Evolutionary conservation across 106 monocot genomes (phyloP).

Genomic region (Xerophyta viscosa): DNA sequence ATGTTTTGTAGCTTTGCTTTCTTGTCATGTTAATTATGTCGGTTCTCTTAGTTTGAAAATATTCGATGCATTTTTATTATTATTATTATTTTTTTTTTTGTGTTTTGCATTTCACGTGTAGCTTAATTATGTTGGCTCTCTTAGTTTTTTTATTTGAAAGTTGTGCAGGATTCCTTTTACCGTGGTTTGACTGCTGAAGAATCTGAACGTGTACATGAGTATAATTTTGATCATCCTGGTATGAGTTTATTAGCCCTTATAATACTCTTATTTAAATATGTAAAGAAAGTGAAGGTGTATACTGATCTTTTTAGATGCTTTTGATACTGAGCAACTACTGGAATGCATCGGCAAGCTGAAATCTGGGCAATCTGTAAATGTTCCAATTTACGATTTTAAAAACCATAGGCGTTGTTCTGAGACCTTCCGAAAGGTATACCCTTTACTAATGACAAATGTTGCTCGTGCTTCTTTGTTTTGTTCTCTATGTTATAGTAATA

Average conservation of each 20-base stretch:
- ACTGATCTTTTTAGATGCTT: constrained; percentile 62
- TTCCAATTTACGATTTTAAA: constrained; percentile 98
- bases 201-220: constrained; percentile 59
- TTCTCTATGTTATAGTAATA: too few relatives aligned
- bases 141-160: constrained; percentile 1
- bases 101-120: not conserved
- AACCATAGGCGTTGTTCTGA: constrained; percentile 76
- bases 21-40: too few relatives aligned
- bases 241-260: not conserved
- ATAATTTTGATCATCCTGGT: constrained; percentile 99
- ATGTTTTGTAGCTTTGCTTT: too few relatives aligned
- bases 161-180: constrained; percentile 83
- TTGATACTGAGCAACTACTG: constrained; percentile 94
- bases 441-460: too few relatives aligned
- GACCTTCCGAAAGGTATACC: constrained; percentile 81
- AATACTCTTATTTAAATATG: not conserved
- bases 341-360: constrained; percentile 79
- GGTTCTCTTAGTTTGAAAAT: too few relatives aligned
- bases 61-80: too few relatives aligned
- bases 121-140: not conserved
- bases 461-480: too few relatives aligned
- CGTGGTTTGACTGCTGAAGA: constrained; percentile 72
- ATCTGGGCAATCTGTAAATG: constrained; percentile 69
- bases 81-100: not conserved
- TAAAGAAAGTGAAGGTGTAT: not conserved